Percentiles rank a stretch among this genome's conserved stretches.
Evolutionary conservation across 2,329 filamentous ascomycete genomes (phyloP).

Genomic region (Apiospora saccharicola): DNA sequence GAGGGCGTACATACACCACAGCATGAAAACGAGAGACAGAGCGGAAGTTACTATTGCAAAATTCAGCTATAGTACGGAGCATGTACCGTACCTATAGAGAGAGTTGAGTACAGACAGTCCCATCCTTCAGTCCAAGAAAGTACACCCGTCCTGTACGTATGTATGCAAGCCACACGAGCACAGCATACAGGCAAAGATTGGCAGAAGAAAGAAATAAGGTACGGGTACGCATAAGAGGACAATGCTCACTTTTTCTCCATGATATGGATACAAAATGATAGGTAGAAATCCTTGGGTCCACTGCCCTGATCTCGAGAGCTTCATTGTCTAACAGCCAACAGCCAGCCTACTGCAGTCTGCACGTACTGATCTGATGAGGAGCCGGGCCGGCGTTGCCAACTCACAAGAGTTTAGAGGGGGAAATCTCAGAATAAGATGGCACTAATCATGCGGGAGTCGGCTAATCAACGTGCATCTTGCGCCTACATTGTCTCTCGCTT

Average conservation of each 20-base stretch:
- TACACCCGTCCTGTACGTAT: conserved; percentile 10
- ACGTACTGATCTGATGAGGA: not conserved
- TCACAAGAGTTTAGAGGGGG: not conserved
- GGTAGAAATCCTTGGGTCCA: not conserved
- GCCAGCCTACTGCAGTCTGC: not conserved
- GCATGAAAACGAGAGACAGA: conserved; percentile 11
- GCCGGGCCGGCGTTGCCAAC: not conserved
- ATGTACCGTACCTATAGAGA: not conserved
- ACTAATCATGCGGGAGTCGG: conserved; percentile 15
- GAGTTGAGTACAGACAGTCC: not conserved
- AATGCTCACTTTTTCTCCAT: conserved; percentile 14
- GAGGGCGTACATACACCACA: conserved; percentile 11
- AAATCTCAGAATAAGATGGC: conserved; percentile 13
- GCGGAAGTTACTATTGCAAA: not conserved
- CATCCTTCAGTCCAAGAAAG: not conserved
- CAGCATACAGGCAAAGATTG: conserved; percentile 3
- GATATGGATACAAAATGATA: conserved; percentile 7
- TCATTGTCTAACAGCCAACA: not conserved
- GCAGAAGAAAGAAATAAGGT: conserved; percentile 15
- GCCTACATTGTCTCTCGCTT: conserved; percentile 24
- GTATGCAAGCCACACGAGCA: conserved; percentile 6
- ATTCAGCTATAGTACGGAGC: not conserved
- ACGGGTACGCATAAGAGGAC: conserved; percentile 18
- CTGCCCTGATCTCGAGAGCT: conserved; percentile 21
- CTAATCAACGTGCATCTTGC: conserved; percentile 21